Base-by-base conservation (phyloP, 768 basidiomycete species). In the Suillus variegatus region DNA sequence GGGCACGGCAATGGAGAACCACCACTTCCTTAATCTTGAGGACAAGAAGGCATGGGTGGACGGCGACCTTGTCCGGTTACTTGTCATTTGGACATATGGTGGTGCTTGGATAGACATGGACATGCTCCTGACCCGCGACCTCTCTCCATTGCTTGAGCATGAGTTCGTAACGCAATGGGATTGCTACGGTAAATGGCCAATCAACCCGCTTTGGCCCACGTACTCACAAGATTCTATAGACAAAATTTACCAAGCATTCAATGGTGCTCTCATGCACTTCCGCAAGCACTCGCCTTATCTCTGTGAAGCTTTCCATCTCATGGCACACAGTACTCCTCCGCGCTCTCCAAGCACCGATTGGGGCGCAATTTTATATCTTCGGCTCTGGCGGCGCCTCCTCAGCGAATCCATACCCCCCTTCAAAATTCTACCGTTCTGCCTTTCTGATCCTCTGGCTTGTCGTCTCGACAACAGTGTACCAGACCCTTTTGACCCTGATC, bases 121-220 rank as follows among this genome's bases (percentile, higher is more conserved):
- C 76, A 92, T 91, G 67, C 84, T 99, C 63, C 77, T 98, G 67
- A 97, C 94, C 47, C 81, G 97, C 54, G 91, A 94, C 78, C 79
- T 99, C 36, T 82, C 88, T 8, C 95, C 95, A 4, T 81, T 98
- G 64, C 81, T 92, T 8, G 96, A 97, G 74, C 91, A 94, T 72
- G 97, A 99, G 76, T 99, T 96, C 74, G 93, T 98, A 10, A 96
- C 94, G 0, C 95, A 99, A 75, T 99, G 97, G 97, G 97, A 99
- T 73, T 98, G 97, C 76, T 97, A 97, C 75, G 93, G 95, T 96
- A 76, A 68, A 13, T 49, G 58, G 60, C 3, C 65, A 20, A 22
- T 47, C 6, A 35, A 38, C 36, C 28, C n/a, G 38, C 35, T 40
- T 16, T 32, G 32, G 36, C 40, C 10, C 13, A 44, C 62, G 49